A percentile compares a stretch with the other conserved stretches of the same genome.
Evolutionary conservation across 73 alveolate species (phyloP).

Genomic region (Stentor roeselii): DNA sequence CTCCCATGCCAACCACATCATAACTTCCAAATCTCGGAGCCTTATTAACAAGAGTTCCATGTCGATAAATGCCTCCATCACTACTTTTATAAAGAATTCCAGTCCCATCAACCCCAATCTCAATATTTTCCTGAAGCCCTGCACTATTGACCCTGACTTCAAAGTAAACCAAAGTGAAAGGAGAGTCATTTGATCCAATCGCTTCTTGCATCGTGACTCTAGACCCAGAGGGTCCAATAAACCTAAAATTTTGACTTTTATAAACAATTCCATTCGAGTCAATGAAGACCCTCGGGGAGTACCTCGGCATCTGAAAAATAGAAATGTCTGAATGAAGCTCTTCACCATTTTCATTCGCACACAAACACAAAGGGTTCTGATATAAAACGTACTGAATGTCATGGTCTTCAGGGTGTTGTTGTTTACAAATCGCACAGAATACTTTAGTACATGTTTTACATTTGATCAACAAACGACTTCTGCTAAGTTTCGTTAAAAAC

Average conservation of each 20-base stretch:
- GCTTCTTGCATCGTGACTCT: not conserved
- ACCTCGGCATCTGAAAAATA: not conserved
- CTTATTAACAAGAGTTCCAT: not conserved
- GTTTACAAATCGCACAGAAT: not conserved
- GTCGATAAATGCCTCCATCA: not conserved
- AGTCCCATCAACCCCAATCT: slow-evolving; percentile 25
- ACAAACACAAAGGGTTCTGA: not conserved
- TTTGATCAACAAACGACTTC: not conserved
- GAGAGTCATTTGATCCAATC: not conserved
- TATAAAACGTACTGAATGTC: not conserved
- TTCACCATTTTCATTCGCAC: not conserved
- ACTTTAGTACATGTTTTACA: not conserved
- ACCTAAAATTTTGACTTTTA: not conserved
- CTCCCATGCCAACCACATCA: slow-evolving; percentile 2
- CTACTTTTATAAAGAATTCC: not conserved
- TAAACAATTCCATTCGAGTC: not conserved
- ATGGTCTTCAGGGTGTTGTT: not conserved
- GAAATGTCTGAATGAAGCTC: not conserved
- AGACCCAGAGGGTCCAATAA: not conserved
- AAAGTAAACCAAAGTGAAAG: not conserved
- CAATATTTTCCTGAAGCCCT: not conserved
- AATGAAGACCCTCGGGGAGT: not conserved
- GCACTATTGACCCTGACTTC: not conserved
- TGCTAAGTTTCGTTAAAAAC: not conserved
- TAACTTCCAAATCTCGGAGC: slow-evolving; percentile 18